Conservation (phyloP, 139 green algal species). For the Haematococcus lacustris region DNA sequence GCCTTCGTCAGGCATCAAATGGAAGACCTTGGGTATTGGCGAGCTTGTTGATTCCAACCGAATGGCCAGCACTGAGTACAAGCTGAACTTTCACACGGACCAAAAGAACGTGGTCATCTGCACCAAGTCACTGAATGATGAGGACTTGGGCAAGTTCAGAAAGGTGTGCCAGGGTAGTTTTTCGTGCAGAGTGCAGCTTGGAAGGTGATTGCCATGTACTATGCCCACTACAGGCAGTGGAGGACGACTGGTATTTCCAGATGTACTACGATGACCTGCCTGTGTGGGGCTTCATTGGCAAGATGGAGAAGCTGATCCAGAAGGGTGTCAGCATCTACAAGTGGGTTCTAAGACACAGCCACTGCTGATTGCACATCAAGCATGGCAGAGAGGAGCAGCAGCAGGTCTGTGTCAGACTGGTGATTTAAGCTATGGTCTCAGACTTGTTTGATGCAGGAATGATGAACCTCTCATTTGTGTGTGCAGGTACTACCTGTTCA, state of each 20-base stretch:
- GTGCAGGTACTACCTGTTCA: constrained; percentile 64
- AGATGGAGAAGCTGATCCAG: constrained; percentile 58
- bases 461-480: too few species aligned
- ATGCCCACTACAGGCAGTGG: constrained; percentile 32
- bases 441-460: too few species aligned
- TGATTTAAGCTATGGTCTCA: too few species aligned
- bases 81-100: constrained; percentile 74
- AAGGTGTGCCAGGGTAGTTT: constrained; percentile 20
- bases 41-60: constrained; percentile 71
- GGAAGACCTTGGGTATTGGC: constrained; percentile 80
- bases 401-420: too few species aligned
- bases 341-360: too few species aligned
- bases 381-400: too few species aligned
- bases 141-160: constrained; percentile 77
- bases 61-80: constrained; percentile 78
- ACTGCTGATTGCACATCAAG: too few species aligned
- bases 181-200: background rate
- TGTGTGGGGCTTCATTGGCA: constrained; percentile 89
- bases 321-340: too few species aligned
- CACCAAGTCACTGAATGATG: constrained; percentile 49
- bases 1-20: constrained; percentile 52
- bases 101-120: constrained; percentile 71
- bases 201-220: background rate
- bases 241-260: constrained; percentile 68
- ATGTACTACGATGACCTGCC: constrained; percentile 91